Conservation (phyloP, 768 basidiomycete species). For the Tremella mesenterica region DNA sequence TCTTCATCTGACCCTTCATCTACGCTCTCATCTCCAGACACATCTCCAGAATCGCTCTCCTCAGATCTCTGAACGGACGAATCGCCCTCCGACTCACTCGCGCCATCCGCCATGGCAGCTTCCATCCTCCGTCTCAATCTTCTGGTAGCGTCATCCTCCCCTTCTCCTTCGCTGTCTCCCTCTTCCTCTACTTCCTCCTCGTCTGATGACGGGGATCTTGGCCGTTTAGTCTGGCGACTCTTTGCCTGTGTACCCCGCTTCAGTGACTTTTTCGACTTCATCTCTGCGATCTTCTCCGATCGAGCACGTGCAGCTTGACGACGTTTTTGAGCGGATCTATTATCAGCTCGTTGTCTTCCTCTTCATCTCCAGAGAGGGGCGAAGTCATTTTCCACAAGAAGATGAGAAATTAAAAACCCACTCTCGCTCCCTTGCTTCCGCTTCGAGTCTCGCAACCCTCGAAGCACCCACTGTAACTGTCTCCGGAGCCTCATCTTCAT, state of each 20-base stretch:
- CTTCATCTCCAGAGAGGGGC: too few species aligned
- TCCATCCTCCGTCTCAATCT: slow-evolving; percentile 6
- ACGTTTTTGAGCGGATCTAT: neutral
- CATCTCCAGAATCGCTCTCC: slow-evolving; percentile 1
- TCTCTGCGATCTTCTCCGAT: neutral
- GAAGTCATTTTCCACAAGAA: slow-evolving; percentile 1
- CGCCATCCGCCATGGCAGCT: slow-evolving; percentile 19
- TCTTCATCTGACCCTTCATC: slow-evolving; percentile 9
- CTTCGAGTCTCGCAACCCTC: neutral
- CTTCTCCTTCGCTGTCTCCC: neutral
- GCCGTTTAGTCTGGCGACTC: too few species aligned
- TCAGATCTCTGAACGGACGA: neutral
- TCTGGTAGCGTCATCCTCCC: slow-evolving; percentile 12
- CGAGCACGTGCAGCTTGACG: neutral
- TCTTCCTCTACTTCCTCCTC: neutral
- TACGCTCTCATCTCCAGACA: slow-evolving; percentile 1
- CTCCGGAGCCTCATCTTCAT: slow-evolving; percentile 21
- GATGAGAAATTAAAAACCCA: neutral
- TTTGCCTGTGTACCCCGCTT: too few species aligned
- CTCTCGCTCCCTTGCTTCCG: neutral
- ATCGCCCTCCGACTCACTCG: slow-evolving; percentile 5
- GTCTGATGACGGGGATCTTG: neutral
- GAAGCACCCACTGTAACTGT: slow-evolving; percentile 13
- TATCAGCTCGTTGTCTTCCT: neutral
- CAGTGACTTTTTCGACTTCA: neutral